Evolutionary conservation across 345 rosid species (phyloP).

Genomic region (Eucalyptus fibrosa): DNA sequence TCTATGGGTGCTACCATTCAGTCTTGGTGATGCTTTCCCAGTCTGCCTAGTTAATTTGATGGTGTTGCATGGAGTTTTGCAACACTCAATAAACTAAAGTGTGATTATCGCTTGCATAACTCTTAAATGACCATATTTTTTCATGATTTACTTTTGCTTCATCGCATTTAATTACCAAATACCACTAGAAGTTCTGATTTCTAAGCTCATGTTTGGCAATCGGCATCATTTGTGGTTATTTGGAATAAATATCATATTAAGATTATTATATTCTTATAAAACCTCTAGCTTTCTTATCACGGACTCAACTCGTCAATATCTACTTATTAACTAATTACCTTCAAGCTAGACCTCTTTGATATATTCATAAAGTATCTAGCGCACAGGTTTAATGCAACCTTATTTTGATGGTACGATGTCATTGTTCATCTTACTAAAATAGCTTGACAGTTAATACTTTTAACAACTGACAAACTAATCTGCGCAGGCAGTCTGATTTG

Average conservation of each 20-base stretch:
- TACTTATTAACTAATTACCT: too few species aligned
- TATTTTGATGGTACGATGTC: background rate
- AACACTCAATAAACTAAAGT: background rate
- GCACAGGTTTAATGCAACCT: background rate
- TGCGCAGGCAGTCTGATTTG: constrained; percentile 53
- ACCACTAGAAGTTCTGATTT: background rate
- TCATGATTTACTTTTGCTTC: background rate
- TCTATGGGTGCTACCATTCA: background rate
- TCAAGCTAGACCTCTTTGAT: background rate
- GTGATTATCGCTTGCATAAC: background rate
- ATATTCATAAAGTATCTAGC: too few species aligned
- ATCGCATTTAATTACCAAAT: too few species aligned
- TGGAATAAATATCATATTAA: background rate
- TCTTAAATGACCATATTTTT: background rate
- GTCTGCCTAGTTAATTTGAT: background rate
- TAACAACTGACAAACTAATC: background rate
- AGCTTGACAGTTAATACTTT: background rate
- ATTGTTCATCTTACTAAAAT: background rate
- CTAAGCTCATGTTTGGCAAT: background rate
- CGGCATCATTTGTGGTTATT: background rate
- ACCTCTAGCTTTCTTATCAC: background rate
- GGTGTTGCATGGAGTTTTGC: background rate
- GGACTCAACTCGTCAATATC: background rate
- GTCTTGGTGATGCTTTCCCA: background rate
- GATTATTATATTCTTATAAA: too few species aligned